Base-by-base conservation (phyloP, 345 rosid genomes). In the Leavenworthia alabamica region DNA sequence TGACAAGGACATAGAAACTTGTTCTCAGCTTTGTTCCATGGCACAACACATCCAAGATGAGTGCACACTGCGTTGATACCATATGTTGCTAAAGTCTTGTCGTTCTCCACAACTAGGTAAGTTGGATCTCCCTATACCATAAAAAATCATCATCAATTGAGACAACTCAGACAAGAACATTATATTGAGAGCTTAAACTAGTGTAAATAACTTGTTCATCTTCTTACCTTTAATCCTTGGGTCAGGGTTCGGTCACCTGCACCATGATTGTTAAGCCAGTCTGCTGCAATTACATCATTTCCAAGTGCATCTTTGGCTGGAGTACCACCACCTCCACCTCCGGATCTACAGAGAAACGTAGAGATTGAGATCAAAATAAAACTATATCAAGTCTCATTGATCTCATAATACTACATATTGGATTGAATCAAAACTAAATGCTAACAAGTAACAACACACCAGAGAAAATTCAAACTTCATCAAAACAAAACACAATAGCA, bases 1-100 rank as follows among this genome's bases (percentile, higher is more conserved):
- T 92, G 96, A 83, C 96, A 92, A 20, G 96, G 98, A 65, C 98
- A 89, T 53, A 92, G 79, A 79, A 89, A 89, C 78, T 85, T 89
- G 48, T 92, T 92, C 82, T 89, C 97, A 37, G 89, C 89, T 62
- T 62, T n/a, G 73, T 92, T 89, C 75, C 80, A 89, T 11, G 98
- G 96, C 57, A 89, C 98, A 24, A 91, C 96, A 67, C 98, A 91
- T 35, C 98, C 98, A 53, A 92, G 92, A 16, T 88, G 98, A 29
- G 98, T 89, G 78, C 98, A 92, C 45, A 92, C 96, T 0, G 72
- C 96, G 14, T 89, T 89, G 11, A 92, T 89, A 43, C 83, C 98
- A 39, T 71, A 89, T 5, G 93, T 82, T 1, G 96, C 96, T 24
- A 86, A 89, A 2, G 86, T 86, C 71, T 60, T 76, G 72, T 86